These are phyloP conservation scores for Podospora pseudoanserina DNA, from an alignment of 495 filamentous ascomycete species.

Conservation along the genomic window DNA sequence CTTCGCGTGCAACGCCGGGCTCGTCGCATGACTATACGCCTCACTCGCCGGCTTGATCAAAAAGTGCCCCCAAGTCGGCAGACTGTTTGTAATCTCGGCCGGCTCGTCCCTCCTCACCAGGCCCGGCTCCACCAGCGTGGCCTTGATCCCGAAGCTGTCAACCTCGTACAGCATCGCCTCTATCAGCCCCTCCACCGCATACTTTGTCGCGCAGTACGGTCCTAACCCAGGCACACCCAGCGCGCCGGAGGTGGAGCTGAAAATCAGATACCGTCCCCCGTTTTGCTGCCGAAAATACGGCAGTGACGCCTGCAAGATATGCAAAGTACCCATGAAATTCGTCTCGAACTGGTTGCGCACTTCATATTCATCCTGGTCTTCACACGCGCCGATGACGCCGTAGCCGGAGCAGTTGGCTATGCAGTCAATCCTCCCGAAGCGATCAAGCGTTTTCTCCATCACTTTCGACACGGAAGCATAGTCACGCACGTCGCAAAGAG, in stretches of 20 bases:
- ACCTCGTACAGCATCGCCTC: constrained; percentile 95
- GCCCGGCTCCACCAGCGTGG: constrained; percentile 87
- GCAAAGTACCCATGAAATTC: constrained; percentile 89
- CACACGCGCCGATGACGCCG: constrained; percentile 91
- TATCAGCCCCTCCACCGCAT: constrained; percentile 89
- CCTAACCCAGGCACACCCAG: constrained; percentile 88
- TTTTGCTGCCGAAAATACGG: constrained; percentile 79
- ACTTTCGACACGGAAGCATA: constrained; percentile 70
- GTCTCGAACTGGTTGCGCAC: constrained; percentile 95
- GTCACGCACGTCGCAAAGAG: constrained; percentile 86
- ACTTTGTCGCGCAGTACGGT: constrained; percentile 94
- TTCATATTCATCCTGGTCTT: constrained; percentile 94
- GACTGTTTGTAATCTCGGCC: constrained; percentile 46
- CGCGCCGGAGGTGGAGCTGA: constrained; percentile 84
- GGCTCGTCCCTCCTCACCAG: constrained; percentile 74
- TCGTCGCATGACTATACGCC: constrained; percentile 70
- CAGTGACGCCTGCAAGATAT: constrained; percentile 86
- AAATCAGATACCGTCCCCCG: constrained; percentile 83
- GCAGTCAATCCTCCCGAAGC: constrained; percentile 80
- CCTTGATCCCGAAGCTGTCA: constrained; percentile 86
- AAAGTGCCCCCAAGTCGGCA: constrained; percentile 87
- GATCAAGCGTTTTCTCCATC: constrained; percentile 61
- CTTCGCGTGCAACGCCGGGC: constrained; percentile 83
- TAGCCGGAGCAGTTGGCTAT: constrained; percentile 90
- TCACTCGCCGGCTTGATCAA: constrained; percentile 79